Evolutionary conservation across 2,329 filamentous ascomycete species (phyloP).

Genomic region (Metarhizium sp.): DNA sequence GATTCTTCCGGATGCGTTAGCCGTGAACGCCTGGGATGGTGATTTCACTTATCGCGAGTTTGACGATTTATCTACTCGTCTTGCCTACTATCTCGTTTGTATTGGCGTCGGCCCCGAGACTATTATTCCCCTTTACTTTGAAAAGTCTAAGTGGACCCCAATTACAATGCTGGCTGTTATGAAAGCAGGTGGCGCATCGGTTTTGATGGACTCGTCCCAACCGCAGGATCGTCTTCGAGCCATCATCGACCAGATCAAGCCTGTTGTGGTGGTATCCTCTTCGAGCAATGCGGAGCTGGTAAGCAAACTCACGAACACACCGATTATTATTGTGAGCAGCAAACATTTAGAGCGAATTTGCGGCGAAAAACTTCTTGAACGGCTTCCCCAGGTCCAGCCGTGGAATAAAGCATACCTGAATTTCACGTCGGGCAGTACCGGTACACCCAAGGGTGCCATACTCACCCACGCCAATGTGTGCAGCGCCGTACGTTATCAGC

Average conservation of each 20-base stretch:
- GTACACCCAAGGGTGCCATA: constrained; percentile 16
- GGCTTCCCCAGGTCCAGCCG: not conserved
- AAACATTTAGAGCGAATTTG: not conserved
- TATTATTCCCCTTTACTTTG: constrained; percentile 4
- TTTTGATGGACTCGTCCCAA: constrained; percentile 9
- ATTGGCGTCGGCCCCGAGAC: constrained; percentile 3
- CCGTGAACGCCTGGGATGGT: constrained; percentile 24
- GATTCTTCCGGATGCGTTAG: constrained; percentile 3
- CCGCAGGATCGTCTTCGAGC: constrained; percentile 9
- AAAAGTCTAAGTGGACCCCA: constrained; percentile 7
- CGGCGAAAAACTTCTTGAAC: not conserved
- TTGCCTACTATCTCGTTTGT: constrained; percentile 6
- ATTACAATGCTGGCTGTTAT: constrained; percentile 3
- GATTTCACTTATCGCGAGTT: constrained; percentile 27
- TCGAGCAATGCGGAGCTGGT: constrained; percentile 4
- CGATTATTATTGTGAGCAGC: not conserved
- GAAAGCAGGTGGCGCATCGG: constrained; percentile 4
- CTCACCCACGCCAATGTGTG: constrained; percentile 13
- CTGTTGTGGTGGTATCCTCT: constrained; percentile 12
- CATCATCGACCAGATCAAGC: constrained; percentile 10
- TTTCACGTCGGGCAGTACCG: constrained; percentile 13
- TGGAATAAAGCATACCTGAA: constrained; percentile 9
- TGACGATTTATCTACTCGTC: constrained; percentile 1
- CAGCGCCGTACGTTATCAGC: constrained; percentile 11
- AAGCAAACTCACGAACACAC: constrained; percentile 2